Conservation (phyloP, 306 rosid species). For the Myrica gale region DNA sequence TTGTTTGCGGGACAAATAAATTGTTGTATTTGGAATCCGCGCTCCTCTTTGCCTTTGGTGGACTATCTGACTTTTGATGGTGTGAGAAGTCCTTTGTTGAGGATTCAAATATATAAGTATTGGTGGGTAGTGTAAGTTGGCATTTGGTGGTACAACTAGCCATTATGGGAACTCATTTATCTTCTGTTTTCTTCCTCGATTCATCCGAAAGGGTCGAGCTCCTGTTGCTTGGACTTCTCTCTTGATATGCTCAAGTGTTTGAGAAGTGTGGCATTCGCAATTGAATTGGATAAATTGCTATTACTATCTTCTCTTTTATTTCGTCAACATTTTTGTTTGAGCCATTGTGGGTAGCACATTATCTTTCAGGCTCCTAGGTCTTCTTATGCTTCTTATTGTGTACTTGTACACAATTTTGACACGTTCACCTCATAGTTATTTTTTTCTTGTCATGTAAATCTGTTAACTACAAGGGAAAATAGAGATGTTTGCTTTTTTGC, state of each 20-base stretch:
- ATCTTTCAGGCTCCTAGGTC: not conserved
- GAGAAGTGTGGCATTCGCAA: not conserved
- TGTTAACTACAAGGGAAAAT: not conserved
- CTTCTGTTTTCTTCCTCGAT: not conserved
- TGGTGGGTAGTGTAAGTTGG: not conserved
- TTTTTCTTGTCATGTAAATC: not conserved
- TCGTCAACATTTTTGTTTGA: not conserved
- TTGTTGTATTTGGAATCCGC: not conserved
- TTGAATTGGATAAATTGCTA: not conserved
- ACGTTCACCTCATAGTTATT: not conserved
- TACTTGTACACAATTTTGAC: not conserved
- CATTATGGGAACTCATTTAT: not conserved
- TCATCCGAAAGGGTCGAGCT: not conserved
- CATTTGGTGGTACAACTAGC: not conserved
- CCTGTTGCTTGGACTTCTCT: not conserved
- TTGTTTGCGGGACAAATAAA: too few species aligned
- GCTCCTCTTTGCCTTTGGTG: not conserved
- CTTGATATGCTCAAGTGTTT: not conserved
- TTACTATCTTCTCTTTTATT: not conserved
- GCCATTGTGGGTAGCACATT: not conserved
- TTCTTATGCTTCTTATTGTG: not conserved
- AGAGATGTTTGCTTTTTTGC: not conserved
- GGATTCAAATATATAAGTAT: not conserved
- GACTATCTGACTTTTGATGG: not conserved
- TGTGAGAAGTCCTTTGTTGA: not conserved